These are phyloP conservation scores for Trifolium pratense DNA, from an alignment of 306 rosid genomes.

Conservation along the genomic window DNA sequence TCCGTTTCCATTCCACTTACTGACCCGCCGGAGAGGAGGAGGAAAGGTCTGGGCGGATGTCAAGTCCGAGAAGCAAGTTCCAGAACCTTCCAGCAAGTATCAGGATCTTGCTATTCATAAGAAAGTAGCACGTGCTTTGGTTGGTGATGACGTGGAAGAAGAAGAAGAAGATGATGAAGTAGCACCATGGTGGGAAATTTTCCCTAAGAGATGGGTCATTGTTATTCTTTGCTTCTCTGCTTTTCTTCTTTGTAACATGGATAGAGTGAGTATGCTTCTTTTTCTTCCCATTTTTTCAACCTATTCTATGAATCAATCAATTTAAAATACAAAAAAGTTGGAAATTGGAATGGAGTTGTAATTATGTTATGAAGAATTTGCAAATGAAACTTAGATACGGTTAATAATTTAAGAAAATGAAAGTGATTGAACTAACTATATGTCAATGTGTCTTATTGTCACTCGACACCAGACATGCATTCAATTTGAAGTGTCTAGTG, in stretches of 20 bases:
- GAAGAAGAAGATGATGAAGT: constrained; percentile 17
- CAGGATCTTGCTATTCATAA: constrained; percentile 36
- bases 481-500: no score
- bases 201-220: constrained; percentile 94
- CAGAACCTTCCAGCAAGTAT: constrained; percentile 49
- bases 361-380: neutral
- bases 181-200: constrained; percentile 61
- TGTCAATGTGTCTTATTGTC: no score
- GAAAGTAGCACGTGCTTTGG: constrained; percentile 48
- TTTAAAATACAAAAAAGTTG: no score
- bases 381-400: no score
- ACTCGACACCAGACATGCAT: no score
- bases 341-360: no score
- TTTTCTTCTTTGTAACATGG: constrained; percentile 97
- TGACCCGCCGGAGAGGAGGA: constrained; percentile 38
- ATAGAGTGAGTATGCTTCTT: constrained; percentile 60
- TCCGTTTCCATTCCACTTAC: constrained; percentile 10
- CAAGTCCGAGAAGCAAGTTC: constrained; percentile 60
- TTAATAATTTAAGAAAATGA: no score
- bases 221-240: constrained; percentile 90
- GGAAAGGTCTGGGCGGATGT: constrained; percentile 70
- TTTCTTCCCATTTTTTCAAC: no score
- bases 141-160: constrained; percentile 34
- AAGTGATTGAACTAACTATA: no score
- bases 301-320: neutral